phyloP scores from a whole-genome alignment of 805 yeast species.

The Candida koratica region DNA sequence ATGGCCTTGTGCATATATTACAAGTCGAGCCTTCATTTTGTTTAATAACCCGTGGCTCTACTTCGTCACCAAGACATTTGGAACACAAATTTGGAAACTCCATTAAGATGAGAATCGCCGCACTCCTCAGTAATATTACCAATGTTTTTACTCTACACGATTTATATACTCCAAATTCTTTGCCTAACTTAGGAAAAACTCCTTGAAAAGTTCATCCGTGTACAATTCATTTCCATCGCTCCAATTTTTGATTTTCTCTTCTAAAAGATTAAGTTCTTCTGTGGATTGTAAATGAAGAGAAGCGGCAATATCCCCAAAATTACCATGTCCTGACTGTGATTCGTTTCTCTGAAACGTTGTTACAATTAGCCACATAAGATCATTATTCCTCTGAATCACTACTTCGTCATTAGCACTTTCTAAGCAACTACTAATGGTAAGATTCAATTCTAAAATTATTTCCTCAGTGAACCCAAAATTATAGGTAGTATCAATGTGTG shows the following conservation, averaged over 20 bases:
- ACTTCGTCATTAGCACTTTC: not conserved
- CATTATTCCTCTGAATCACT: conserved; percentile 8
- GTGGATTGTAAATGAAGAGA: not conserved
- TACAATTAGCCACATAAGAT: conserved; percentile 13
- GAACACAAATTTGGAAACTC: conserved; percentile 43
- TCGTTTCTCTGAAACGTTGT: conserved; percentile 11
- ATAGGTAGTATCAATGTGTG: conserved; percentile 1
- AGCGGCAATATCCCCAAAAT: not conserved
- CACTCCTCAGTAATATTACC: not conserved
- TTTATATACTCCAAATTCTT: not conserved
- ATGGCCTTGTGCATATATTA: conserved; percentile 79
- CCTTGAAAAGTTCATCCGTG: conserved; percentile 11
- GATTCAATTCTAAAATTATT: conserved; percentile 3
- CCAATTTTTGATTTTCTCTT: not conserved
- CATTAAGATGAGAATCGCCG: not conserved
- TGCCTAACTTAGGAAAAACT: conserved; percentile 10
- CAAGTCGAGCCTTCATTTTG: conserved; percentile 77
- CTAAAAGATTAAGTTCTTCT: not conserved
- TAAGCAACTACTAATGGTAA: not conserved
- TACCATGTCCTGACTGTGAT: not conserved
- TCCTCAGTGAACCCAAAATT: conserved; percentile 9
- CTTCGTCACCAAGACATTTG: conserved; percentile 63
- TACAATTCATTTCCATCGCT: conserved; percentile 1
- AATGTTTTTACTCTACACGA: not conserved
- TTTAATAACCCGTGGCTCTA: conserved; percentile 65